Base-by-base conservation (phyloP, 768 basidiomycete species). In the Vishniacozyma victoriae region DNA sequence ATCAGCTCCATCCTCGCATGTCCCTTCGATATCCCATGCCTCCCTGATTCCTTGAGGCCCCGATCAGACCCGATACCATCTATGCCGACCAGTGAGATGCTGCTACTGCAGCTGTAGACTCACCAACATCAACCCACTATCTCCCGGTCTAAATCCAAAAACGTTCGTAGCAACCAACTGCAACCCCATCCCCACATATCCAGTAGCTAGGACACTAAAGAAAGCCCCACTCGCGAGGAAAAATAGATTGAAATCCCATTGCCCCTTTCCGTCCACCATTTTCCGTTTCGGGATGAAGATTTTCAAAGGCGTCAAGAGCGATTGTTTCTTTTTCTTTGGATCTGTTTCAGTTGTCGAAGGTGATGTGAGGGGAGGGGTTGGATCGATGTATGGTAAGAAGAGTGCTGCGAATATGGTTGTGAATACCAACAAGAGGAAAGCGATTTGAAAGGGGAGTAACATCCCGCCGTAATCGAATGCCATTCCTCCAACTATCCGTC, bases 311-410 rank as follows among this genome's bases (percentile, higher is more conserved):
- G 48, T 41, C 20, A 68, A 48, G 56, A 69, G 52, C 1, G 59
- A 46, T 23, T 48, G 47, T 26, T 58, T 52, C 35, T 43, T 54
- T 33, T 33, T n/a, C 6, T 35, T 41, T 3, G 35, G 11, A 2
- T 50, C 41, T 1, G 37, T 14, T 16, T 39, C 31, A 4, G 13
- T 23, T 24, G 20, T 12, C 31, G 15, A 2, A n/a, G 27, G n/a
- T 1, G 33, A 25, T 5, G 22, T 24, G 11, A 49, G 22, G 33
- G 36, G 40, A 23, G 50, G 42, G 1, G 60, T 47, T 0, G 70
- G 69, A 7, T 62, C 16, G 41, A 70, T 54, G 47, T 72, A 71
- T 6, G 72, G 72, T 1, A 73, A 54, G 60, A 61, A 64, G 35
- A 66, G 25, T 13, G 46, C 46, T 0, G 57, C 61, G 49, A 58